Evolutionary conservation across 257 asterid genomes (phyloP), one percentile per base, ranked within the genome.

Genomic region (Solanum infundibuliforme): DNA sequence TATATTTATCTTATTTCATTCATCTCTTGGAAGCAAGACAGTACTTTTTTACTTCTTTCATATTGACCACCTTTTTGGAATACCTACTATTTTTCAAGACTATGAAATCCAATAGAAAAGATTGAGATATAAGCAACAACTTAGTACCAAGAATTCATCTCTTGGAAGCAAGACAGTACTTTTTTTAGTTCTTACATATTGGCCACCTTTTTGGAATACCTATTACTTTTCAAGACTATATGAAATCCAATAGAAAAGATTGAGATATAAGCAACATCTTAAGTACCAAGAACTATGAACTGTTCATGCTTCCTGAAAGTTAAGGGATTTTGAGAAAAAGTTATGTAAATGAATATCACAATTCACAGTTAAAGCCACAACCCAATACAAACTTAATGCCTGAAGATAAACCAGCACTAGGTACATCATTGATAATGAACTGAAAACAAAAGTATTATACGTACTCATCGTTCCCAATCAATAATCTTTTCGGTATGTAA

Each of bases 401-500:
- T 41, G 62, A 77, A 39, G 62, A 25, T 27, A 41, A 79, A 79
- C 68, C 85, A 46, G 85, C 29, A 46, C 41, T 43, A 46, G 41
- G 20, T 48, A 41, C 73, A 58, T 46, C 29, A 46, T 29, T 29
- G 65, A 79, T 16, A 46, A 81, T 46, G 38, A 81, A 81, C 43
- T 66, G 87, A 89, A 39, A 35, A 76, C 87, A 84, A 85, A 58
- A 79, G 62, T 66, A 82, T 68, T 83, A 88, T 87, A 94, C 99
- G 91, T 93, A 97, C 99, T 96, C 97, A 85, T 96, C 96, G 86
- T 92, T 95, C 88, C 97, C 98, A 87, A 97, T 93, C 72, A 93
- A 90, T 71, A 96, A 89, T 93, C 98, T 95, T 88, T 92, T 95
- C 79, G 99, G 99, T 72, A 95, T 89, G 90, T 90, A 95, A 79